Evolutionary conservation across 2,329 filamentous ascomycete genomes (phyloP).

Genomic region (Atkinsonella hypoxylon): DNA sequence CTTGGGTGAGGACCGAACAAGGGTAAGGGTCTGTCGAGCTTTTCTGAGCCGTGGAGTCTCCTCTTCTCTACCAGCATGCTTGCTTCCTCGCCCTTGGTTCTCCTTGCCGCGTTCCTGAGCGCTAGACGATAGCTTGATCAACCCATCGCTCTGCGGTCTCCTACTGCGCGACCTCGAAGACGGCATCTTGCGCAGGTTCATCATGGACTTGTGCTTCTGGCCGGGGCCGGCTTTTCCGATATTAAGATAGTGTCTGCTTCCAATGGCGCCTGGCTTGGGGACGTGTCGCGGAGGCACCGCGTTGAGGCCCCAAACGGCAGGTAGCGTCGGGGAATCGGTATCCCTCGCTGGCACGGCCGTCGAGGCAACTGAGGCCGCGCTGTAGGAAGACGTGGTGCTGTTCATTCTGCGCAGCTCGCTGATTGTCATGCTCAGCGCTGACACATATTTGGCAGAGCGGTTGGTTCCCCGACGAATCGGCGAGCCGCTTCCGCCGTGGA

Average conservation of each 20-base stretch:
- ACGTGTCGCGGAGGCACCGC: slow-evolving; percentile 23
- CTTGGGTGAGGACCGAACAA: not conserved
- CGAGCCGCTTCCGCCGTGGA: slow-evolving; percentile 13
- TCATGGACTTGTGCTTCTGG: slow-evolving; percentile 11
- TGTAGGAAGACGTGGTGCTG: slow-evolving; percentile 35
- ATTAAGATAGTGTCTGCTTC: slow-evolving; percentile 34
- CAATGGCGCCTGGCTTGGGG: slow-evolving; percentile 20
- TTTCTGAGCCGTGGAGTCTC: slow-evolving; percentile 8
- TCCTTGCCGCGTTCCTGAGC: slow-evolving; percentile 18
- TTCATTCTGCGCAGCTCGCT: slow-evolving; percentile 46
- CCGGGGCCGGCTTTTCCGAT: slow-evolving; percentile 20
- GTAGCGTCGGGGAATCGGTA: slow-evolving; percentile 27
- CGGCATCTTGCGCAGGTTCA: slow-evolving; percentile 7
- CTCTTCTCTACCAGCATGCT: slow-evolving; percentile 10
- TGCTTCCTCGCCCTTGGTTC: slow-evolving; percentile 13
- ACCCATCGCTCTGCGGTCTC: not conserved
- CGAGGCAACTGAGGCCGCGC: slow-evolving; percentile 26
- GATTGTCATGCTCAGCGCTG: slow-evolving; percentile 29
- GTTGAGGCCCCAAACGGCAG: slow-evolving; percentile 25
- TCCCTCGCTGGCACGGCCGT: slow-evolving; percentile 15
- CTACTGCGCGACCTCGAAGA: not conserved
- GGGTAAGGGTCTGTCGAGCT: not conserved
- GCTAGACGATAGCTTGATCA: not conserved
- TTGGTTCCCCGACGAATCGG: slow-evolving; percentile 12
- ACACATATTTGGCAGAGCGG: slow-evolving; percentile 9